Conservation (phyloP, 257 asterid genomes). For the Cruciata laevipes region DNA sequence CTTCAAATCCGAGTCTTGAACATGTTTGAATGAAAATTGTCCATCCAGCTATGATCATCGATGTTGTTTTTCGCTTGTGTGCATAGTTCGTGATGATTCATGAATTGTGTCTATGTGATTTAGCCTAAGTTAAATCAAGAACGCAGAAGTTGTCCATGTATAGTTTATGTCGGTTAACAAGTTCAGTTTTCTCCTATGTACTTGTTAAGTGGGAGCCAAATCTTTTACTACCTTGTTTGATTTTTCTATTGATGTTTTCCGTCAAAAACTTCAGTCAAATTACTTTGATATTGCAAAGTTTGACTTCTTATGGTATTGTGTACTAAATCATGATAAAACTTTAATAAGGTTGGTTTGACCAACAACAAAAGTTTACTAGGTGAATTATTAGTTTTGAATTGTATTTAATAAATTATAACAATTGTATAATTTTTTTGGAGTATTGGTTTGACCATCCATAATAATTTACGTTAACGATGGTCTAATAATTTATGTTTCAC, state of each 20-base stretch:
- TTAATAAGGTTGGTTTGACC: too few relatives aligned
- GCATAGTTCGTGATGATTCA: background rate
- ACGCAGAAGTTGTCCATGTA: background rate
- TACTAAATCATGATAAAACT: too few relatives aligned
- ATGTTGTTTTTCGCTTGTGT: too few relatives aligned
- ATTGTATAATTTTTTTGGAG: too few relatives aligned
- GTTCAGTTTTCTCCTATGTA: background rate
- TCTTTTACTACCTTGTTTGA: background rate
- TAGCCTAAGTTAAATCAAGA: background rate
- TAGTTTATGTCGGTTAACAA: background rate
- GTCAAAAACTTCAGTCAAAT: background rate
- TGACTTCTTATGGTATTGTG: too few relatives aligned
- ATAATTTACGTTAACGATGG: too few relatives aligned
- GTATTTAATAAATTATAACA: too few relatives aligned
- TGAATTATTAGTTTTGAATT: too few relatives aligned
- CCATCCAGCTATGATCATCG: background rate
- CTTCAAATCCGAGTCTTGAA: conserved; percentile 42
- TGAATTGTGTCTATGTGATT: background rate
- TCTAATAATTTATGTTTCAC: too few relatives aligned
- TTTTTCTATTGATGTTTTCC: background rate
- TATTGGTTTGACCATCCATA: too few relatives aligned
- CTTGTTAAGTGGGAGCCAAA: background rate
- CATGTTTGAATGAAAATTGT: background rate
- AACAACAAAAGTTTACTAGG: too few relatives aligned
- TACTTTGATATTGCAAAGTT: too few relatives aligned